A percentile compares a stretch with the other conserved stretches of the same genome.
Conservation (phyloP, 257 asterid genomes). For the Apocynum venetum region DNA sequence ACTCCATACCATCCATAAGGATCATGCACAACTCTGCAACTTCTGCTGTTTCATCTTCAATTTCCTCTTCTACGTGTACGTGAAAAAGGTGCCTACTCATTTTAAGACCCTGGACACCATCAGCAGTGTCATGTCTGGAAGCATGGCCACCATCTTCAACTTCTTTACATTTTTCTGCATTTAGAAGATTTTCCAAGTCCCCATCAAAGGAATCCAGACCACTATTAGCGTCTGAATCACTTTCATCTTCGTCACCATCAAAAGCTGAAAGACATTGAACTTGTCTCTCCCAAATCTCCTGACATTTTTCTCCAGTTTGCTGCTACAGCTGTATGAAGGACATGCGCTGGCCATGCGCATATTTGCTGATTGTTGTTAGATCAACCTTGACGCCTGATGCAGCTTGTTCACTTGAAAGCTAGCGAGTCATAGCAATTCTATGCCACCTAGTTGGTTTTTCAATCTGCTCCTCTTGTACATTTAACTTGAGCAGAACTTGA, state of each 20-base stretch:
- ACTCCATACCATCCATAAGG: constrained; percentile 88
- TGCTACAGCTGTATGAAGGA: constrained; percentile 99
- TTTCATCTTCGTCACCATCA: constrained; percentile 93
- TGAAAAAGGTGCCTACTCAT: constrained; percentile 82
- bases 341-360: constrained; percentile 98
- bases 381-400: constrained; percentile 95
- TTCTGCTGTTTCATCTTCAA: constrained; percentile 96
- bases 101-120: constrained; percentile 87
- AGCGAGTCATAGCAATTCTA: constrained; percentile 91
- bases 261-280: constrained; percentile 72
- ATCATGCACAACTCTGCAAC: constrained; percentile 88
- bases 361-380: constrained; percentile 91
- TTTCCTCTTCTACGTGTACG: constrained; percentile 86
- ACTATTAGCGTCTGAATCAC: constrained; percentile 91
- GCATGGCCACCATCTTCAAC: constrained; percentile 66
- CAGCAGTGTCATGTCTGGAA: constrained; percentile 57
- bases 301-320: constrained; percentile 99
- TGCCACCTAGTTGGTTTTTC: constrained; percentile 93
- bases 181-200: constrained; percentile 95
- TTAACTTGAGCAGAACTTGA: constrained; percentile 92
- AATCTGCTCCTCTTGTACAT: constrained; percentile 91
- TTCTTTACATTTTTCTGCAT: constrained; percentile 89
- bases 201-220: constrained; percentile 99
- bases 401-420: constrained; percentile 98
- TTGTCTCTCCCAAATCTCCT: constrained; percentile 98